Percentiles rank a stretch among this genome's conserved stretches.
Evolutionary conservation across 805 yeast species (phyloP).

Genomic region (Zygoascus flipseniorum): DNA sequence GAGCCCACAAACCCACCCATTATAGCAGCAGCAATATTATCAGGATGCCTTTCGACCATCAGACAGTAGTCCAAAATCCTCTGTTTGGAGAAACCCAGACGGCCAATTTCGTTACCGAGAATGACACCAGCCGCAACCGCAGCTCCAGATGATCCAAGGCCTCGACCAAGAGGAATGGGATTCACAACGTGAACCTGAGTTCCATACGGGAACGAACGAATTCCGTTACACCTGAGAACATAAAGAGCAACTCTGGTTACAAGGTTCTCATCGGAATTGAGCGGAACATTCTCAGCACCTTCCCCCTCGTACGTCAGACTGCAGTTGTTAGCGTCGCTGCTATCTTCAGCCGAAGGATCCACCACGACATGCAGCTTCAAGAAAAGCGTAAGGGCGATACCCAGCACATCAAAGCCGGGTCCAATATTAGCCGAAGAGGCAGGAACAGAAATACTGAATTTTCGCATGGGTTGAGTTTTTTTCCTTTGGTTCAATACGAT

Average conservation of each 20-base stretch:
- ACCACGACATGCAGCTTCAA: slow-evolving; percentile 61
- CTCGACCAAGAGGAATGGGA: slow-evolving; percentile 95
- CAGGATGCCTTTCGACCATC: slow-evolving; percentile 98
- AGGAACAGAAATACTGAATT: slow-evolving; percentile 68
- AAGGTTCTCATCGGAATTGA: slow-evolving; percentile 67
- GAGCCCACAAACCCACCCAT: slow-evolving; percentile 98
- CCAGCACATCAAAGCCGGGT: slow-evolving; percentile 96
- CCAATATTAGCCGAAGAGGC: slow-evolving; percentile 98
- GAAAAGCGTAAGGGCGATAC: slow-evolving; percentile 74
- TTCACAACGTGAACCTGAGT: slow-evolving; percentile 73
- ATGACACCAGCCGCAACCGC: slow-evolving; percentile 97
- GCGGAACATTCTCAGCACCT: slow-evolving; percentile 75
- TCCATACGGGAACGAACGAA: slow-evolving; percentile 72
- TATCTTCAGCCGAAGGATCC: slow-evolving; percentile 37
- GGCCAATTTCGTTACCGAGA: slow-evolving; percentile 79
- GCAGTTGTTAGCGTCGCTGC: slow-evolving; percentile 50
- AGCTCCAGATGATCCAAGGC: slow-evolving; percentile 95
- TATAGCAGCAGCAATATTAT: slow-evolving; percentile 97
- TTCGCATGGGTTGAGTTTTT: slow-evolving; percentile 20
- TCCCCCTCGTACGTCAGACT: slow-evolving; percentile 62
- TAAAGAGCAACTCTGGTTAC: slow-evolving; percentile 91
- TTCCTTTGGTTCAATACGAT: too few species aligned
- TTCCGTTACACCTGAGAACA: slow-evolving; percentile 75
- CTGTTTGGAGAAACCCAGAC: slow-evolving; percentile 60
- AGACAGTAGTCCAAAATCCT: slow-evolving; percentile 89